These are phyloP conservation scores for Didymella keratinophila DNA, from an alignment of 2,329 filamentous ascomycete species.

Conservation along the genomic window DNA sequence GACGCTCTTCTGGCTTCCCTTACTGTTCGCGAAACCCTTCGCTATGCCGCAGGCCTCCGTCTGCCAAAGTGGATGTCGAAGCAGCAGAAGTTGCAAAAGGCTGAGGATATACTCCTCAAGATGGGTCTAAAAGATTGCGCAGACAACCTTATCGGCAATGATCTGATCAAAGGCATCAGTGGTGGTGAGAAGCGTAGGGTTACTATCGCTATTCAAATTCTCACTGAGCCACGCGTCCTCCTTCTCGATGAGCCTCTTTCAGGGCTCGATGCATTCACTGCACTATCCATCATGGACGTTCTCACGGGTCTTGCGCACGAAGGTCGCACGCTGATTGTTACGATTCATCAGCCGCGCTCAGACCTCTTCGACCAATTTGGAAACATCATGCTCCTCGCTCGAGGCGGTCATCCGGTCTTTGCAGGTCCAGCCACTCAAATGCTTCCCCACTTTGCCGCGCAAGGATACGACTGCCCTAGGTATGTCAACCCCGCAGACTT, in stretches of 20 bases:
- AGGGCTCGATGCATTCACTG: slow-evolving; percentile 79
- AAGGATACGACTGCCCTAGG: slow-evolving; percentile 70
- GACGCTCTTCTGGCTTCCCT: slow-evolving; percentile 76
- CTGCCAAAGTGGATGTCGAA: slow-evolving; percentile 75
- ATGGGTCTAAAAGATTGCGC: slow-evolving; percentile 82
- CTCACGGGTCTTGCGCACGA: slow-evolving; percentile 74
- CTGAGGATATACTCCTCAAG: slow-evolving; percentile 75
- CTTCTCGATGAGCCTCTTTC: slow-evolving; percentile 80
- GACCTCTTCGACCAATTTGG: slow-evolving; percentile 76
- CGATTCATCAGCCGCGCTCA: slow-evolving; percentile 78
- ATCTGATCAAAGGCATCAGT: slow-evolving; percentile 78
- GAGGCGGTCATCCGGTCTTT: slow-evolving; percentile 73
- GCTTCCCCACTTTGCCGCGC: slow-evolving; percentile 67
- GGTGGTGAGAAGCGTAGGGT: slow-evolving; percentile 81
- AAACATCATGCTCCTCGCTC: slow-evolving; percentile 73
- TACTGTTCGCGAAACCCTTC: slow-evolving; percentile 77
- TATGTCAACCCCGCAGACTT: slow-evolving; percentile 82
- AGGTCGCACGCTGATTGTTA: slow-evolving; percentile 77
- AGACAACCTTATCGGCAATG: slow-evolving; percentile 75
- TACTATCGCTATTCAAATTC: slow-evolving; percentile 78
- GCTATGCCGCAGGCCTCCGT: slow-evolving; percentile 71
- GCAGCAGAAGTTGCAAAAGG: slow-evolving; percentile 70
- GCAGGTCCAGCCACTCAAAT: slow-evolving; percentile 69
- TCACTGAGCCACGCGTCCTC: slow-evolving; percentile 76
- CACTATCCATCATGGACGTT: slow-evolving; percentile 74